Evolutionary conservation across 2,329 filamentous ascomycete genomes (phyloP).

Genomic region (Nigrograna mackinnonii): DNA sequence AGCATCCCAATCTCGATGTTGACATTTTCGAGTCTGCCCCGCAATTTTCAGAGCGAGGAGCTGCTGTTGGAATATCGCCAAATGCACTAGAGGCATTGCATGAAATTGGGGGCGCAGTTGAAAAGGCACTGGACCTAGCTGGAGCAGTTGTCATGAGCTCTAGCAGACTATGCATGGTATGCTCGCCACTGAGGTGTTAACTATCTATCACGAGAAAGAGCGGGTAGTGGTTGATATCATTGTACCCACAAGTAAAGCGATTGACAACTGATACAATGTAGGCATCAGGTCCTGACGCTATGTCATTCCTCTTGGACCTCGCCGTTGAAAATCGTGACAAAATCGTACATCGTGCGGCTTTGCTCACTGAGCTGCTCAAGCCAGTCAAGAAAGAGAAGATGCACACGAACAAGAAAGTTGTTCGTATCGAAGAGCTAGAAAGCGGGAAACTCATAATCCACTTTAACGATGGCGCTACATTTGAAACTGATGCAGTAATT

Average conservation of each 20-base stretch:
- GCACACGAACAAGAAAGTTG: slow-evolving; percentile 9
- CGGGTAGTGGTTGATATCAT: too few relatives aligned
- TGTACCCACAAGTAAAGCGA: not conserved
- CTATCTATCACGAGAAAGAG: too few relatives aligned
- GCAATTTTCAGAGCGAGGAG: slow-evolving; percentile 40
- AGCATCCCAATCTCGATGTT: slow-evolving; percentile 36
- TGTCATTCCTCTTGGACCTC: slow-evolving; percentile 8
- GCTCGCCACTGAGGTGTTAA: too few relatives aligned
- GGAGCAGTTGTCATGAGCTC: slow-evolving; percentile 15
- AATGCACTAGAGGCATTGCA: slow-evolving; percentile 31
- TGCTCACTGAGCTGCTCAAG: slow-evolving; percentile 11
- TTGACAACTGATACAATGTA: not conserved
- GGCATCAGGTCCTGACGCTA: slow-evolving; percentile 3
- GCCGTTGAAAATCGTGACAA: slow-evolving; percentile 13
- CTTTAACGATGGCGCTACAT: slow-evolving; percentile 47
- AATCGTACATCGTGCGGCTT: slow-evolving; percentile 12
- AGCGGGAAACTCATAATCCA: slow-evolving; percentile 30
- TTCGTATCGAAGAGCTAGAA: slow-evolving; percentile 3
- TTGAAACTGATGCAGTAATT: slow-evolving; percentile 26
- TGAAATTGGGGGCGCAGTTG: slow-evolving; percentile 10
- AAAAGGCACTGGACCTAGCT: slow-evolving; percentile 9
- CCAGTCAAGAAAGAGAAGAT: slow-evolving; percentile 5
- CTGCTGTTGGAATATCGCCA: slow-evolving; percentile 43
- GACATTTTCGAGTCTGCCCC: slow-evolving; percentile 42
- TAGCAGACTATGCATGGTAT: slow-evolving; percentile 10